These are phyloP conservation scores for Grigorovia jiainica DNA, from an alignment of 805 yeast genomes.

Conservation along the genomic window DNA sequence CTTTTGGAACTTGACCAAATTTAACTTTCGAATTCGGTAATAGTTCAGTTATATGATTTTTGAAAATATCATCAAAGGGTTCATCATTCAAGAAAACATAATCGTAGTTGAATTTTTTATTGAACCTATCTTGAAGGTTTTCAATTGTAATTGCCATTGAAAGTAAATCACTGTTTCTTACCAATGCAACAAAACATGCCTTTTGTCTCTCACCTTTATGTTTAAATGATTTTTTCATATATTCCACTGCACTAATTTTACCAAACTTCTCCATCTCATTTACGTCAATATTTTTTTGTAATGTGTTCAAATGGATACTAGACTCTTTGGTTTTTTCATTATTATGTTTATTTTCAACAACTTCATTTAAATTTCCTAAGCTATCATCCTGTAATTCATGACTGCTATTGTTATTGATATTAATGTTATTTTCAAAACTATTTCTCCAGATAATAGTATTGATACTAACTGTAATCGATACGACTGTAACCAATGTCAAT, in stretches of 20 bases:
- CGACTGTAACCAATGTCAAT: no score
- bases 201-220: constrained; percentile 26
- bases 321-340: no score
- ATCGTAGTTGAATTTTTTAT: constrained; percentile 51
- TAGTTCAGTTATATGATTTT: constrained; percentile 32
- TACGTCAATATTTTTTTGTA: no score
- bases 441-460: no score
- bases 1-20: constrained; percentile 50
- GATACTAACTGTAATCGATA: no score
- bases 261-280: no score
- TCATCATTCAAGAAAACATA: constrained; percentile 72
- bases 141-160: constrained; percentile 49
- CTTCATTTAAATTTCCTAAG: no score
- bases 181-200: constrained; percentile 60
- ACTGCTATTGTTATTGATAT: no score
- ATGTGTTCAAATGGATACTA: no score
- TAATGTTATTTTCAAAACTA: no score
- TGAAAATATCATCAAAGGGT: constrained; percentile 49
- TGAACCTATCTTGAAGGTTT: constrained; percentile 56
- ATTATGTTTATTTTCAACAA: no score
- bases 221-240: constrained; percentile 11
- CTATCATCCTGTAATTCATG: no score
- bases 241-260: constrained; percentile 1
- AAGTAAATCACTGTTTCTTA: constrained; percentile 57
- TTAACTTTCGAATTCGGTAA: constrained; percentile 49